Percentiles rank a stretch among this genome's conserved stretches.
Conservation (phyloP, 140 eudicot genomes). For the Oenanthe javanica region DNA sequence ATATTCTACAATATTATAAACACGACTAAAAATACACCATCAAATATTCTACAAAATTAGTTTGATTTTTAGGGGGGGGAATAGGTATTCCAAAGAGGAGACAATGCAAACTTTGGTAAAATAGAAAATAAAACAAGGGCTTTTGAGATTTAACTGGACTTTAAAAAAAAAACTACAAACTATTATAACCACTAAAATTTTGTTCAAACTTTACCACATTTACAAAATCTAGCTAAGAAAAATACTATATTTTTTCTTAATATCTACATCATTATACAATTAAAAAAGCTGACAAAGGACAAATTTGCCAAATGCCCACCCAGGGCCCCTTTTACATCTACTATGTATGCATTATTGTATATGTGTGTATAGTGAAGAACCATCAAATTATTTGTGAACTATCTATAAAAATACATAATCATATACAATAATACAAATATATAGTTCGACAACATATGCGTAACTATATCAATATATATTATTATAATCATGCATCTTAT, state of each 20-base stretch:
- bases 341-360: background rate
- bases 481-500: background rate
- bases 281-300: background rate
- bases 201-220: background rate
- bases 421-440: background rate
- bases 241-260: too few relatives aligned
- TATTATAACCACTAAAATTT: background rate
- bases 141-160: background rate
- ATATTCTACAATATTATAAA: background rate
- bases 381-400: background rate
- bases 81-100: too few relatives aligned
- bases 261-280: background rate
- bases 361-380: background rate
- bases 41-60: background rate
- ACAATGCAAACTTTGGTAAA: too few relatives aligned
- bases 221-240: background rate
- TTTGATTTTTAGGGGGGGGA: background rate
- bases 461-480: background rate
- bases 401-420: background rate
- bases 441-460: background rate
- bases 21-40: background rate
- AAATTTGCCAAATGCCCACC: background rate
- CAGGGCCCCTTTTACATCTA: background rate
- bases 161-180: background rate
- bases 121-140: too few relatives aligned